Evolutionary conservation across 306 rosid species (phyloP).

Genomic region (Trifolium dubium): DNA sequence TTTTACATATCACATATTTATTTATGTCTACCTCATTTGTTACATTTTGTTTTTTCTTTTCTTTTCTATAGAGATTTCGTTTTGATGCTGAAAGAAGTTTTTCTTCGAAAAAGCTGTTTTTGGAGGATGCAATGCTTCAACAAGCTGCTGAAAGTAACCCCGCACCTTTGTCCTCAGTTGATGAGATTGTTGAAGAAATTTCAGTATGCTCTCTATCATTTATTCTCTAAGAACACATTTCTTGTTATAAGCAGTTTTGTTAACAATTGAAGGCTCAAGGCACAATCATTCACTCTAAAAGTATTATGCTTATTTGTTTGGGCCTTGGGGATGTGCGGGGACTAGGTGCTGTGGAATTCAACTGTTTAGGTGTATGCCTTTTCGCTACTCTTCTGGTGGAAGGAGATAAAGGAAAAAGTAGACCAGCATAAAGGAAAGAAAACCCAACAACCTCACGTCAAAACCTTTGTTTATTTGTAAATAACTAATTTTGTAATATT

Average conservation of each 20-base stretch:
- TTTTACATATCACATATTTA: constrained; percentile 1
- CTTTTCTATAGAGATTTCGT: constrained; percentile 57
- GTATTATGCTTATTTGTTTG: neutral
- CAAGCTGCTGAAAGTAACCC: constrained; percentile 57
- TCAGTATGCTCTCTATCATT: constrained; percentile 57
- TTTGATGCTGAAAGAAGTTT: constrained; percentile 44
- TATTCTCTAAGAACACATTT: constrained; percentile 17
- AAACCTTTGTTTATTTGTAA: neutral
- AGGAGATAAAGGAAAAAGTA: neutral
- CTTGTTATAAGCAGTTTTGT: constrained; percentile 30
- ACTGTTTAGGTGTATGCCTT: constrained; percentile 17
- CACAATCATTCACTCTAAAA: neutral
- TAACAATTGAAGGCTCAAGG: constrained; percentile 17
- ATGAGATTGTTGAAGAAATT: constrained; percentile 71
- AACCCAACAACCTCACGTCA: neutral
- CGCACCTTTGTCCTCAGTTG: constrained; percentile 61
- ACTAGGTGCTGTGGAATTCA: neutral
- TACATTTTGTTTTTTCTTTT: constrained; percentile 30
- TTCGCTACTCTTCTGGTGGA: neutral
- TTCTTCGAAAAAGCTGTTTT: constrained; percentile 55
- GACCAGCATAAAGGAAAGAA: neutral
- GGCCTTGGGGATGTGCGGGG: neutral
- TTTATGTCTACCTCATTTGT: constrained; percentile 26
- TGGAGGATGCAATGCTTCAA: constrained; percentile 54
- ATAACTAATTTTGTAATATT: neutral